phyloP scores from a whole-genome alignment of 331 rosid genomes.

The Saraca asoca region DNA sequence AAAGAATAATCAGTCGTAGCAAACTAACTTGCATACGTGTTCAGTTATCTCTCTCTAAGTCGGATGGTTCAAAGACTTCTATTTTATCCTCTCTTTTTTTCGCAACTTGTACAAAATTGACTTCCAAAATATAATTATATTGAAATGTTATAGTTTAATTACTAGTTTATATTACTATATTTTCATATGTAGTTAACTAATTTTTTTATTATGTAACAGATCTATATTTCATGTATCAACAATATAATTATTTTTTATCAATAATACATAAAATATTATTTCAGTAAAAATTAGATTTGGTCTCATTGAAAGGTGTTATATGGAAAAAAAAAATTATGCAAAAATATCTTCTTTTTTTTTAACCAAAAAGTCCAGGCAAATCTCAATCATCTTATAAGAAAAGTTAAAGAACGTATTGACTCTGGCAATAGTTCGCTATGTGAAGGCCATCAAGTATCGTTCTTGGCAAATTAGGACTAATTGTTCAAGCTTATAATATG shows the following conservation, averaged over 20 bases:
- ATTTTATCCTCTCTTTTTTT: constrained; percentile 9
- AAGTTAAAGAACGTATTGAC: constrained; percentile 26
- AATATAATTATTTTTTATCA: too few relatives aligned
- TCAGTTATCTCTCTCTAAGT: constrained; percentile 18
- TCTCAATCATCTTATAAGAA: not conserved
- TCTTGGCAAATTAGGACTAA: constrained; percentile 12
- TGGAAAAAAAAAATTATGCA: too few relatives aligned
- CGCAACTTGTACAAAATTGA: constrained; percentile 35
- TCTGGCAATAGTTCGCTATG: constrained; percentile 23
- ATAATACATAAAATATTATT: too few relatives aligned
- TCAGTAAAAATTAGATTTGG: too few relatives aligned
- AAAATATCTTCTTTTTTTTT: too few relatives aligned
- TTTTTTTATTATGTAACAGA: not conserved
- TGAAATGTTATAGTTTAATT: too few relatives aligned
- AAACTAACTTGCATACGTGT: constrained; percentile 26
- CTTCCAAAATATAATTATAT: constrained; percentile 7
- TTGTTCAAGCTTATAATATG: constrained; percentile 12
- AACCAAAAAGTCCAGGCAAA: not conserved
- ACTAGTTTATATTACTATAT: too few relatives aligned
- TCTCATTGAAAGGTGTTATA: too few relatives aligned
- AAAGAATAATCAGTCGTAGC: constrained; percentile 31
- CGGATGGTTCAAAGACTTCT: constrained; percentile 25
- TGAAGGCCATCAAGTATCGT: constrained; percentile 30
- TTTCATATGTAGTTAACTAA: too few relatives aligned
- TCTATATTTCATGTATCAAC: too few relatives aligned